Evolutionary conservation across 2,329 filamentous ascomycete species (phyloP), one percentile per base, ranked within the genome.

Genomic region (Trichophyton mentagrophytes): DNA sequence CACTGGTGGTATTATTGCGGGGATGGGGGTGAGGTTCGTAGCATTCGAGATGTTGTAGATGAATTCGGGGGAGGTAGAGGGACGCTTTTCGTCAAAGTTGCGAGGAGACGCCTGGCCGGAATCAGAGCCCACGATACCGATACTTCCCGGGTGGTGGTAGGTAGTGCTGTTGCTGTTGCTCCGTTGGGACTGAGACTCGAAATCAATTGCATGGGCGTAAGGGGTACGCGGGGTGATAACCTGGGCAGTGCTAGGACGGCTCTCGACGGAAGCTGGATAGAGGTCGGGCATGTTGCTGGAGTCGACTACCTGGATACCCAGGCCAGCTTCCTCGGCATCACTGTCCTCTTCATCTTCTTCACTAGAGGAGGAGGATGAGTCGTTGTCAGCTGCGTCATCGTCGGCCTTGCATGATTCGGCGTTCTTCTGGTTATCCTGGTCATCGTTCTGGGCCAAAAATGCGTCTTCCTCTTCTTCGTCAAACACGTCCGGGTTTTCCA

Each of bases 401-500:
- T 13, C 27, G 27, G 27, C n/a, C 15, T 30, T 20, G 2, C 15
- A 42, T 17, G 44, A 58, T n/a, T 20, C 13, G 8, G 57, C 4
- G 55, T 40, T 38, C 40, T 57, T 33, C 30, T 46, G 33, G 9
- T 38, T 57, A 46, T 49, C 36, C 17, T 57, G 13, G 57, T 27
- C 51, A 27, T 63, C 60, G 17, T 58, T 62, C 60, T 62, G 70
- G 25, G 75, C 76, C 25, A 78, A 64, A 61, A 78, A 78, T 8
- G 74, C 76, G 66, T 79, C 77, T 61, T 79, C 77, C 62, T 79
- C 77, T 63, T 79, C 76, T 64, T 79, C 77, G 55, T 79, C 75
- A 61, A 79, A 78, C 3, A 79, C 77, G 64, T 79, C 77, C 4
- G 72, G 71, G 46, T 74, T 73, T 57, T 75, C 72, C 58, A 78